phyloP scores from a whole-genome alignment of 1,139 yeast species.

The Kodamaea suecica region DNA sequence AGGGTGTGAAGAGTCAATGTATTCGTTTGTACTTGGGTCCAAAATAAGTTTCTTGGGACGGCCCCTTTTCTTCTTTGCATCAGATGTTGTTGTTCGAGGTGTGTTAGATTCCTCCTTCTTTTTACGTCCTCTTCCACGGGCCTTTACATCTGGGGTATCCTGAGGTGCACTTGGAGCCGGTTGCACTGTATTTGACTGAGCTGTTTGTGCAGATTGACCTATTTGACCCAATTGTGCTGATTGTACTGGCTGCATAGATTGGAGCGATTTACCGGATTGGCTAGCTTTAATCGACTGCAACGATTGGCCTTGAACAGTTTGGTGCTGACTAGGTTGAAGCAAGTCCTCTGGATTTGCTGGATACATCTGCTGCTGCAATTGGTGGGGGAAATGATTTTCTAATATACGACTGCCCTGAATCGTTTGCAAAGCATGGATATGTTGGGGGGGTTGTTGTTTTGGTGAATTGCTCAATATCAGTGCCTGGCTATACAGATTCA shows the following conservation, averaged over 20 bases:
- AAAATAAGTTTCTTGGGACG: slow-evolving; percentile 44
- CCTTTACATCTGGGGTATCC: slow-evolving; percentile 10
- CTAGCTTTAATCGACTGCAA: neutral
- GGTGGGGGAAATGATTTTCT: neutral
- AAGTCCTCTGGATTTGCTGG: neutral
- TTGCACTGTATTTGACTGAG: too few species aligned
- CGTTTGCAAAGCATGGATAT: slow-evolving; percentile 10
- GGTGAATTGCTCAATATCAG: neutral
- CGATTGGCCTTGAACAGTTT: neutral
- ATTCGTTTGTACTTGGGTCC: slow-evolving; percentile 42
- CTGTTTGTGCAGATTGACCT: too few species aligned
- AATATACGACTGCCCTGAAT: neutral
- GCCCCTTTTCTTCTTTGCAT: slow-evolving; percentile 40
- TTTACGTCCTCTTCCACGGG: slow-evolving; percentile 10
- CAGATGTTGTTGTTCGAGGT: slow-evolving; percentile 10
- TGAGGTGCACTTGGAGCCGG: too few species aligned
- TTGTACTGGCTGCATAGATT: slow-evolving; percentile 5
- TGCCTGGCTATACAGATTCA: slow-evolving; percentile 1
- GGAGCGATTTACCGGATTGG: slow-evolving; percentile 2
- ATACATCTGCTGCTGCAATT: neutral
- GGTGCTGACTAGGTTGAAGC: neutral
- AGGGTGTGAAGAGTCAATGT: slow-evolving; percentile 44
- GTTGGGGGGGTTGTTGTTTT: slow-evolving; percentile 5
- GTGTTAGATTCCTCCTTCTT: slow-evolving; percentile 6
- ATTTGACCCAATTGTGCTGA: too few species aligned